phyloP scores from a whole-genome alignment of 352 stramenopile genomes.

The Thraustochytrium sp. region DNA sequence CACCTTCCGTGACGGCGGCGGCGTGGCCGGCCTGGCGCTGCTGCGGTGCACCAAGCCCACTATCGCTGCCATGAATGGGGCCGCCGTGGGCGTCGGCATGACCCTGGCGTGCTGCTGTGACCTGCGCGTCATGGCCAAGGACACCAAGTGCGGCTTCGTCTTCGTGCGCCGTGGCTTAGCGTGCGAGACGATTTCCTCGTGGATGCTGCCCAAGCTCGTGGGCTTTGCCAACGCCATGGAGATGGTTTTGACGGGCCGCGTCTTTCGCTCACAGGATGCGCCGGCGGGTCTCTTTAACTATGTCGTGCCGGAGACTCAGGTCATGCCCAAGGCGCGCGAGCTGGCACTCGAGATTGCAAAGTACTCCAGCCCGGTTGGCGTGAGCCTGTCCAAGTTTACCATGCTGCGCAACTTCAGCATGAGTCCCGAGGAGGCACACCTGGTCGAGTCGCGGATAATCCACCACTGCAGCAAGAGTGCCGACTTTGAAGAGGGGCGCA shows the following conservation, averaged over 20 bases:
- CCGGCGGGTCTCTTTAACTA: conserved; percentile 42
- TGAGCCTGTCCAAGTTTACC: neutral
- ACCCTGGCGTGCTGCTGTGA: conserved; percentile 33
- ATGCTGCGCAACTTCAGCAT: conserved; percentile 14
- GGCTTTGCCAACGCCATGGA: conserved; percentile 36
- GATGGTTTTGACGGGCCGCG: conserved; percentile 34
- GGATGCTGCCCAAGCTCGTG: neutral
- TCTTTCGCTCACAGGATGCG: conserved; percentile 33
- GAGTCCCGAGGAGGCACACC: conserved; percentile 33
- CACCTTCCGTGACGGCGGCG: conserved; percentile 34
- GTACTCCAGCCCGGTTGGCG: conserved; percentile 11
- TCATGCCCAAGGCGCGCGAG: conserved; percentile 26
- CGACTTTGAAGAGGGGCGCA: conserved; percentile 31
- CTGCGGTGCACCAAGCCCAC: conserved; percentile 35
- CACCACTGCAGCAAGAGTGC: neutral
- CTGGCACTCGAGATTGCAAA: conserved; percentile 37
- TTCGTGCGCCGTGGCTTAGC: conserved; percentile 37
- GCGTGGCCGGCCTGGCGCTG: conserved; percentile 33
- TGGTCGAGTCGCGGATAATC: conserved; percentile 35
- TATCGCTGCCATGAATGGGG: conserved; percentile 43
- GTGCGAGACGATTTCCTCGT: conserved; percentile 29
- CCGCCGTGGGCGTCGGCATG: conserved; percentile 42
- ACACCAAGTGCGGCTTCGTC: conserved; percentile 36
- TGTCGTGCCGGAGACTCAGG: conserved; percentile 15
- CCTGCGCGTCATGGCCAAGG: conserved; percentile 6